A percentile compares a stretch with the other conserved stretches of the same genome.
These are phyloP conservation scores for Kwoniella dejecticola DNA, from an alignment of 768 basidiomycete genomes.

Conservation along the genomic window DNA sequence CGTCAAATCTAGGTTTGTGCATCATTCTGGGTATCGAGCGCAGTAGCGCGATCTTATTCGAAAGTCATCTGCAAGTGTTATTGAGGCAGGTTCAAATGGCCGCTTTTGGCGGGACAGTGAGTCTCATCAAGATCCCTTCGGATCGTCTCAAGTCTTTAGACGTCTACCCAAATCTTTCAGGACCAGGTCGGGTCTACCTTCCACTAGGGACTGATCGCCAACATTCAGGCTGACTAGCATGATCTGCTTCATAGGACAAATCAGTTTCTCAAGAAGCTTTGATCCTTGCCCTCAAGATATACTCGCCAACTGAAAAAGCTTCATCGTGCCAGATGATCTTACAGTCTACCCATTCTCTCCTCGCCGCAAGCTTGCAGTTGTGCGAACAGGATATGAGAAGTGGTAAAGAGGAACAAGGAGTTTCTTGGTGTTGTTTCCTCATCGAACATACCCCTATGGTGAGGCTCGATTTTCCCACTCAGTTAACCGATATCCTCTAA, in stretches of 20 bases:
- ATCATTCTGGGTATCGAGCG: slow-evolving; percentile 39
- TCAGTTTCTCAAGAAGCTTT: slow-evolving; percentile 34
- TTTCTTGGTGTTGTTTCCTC: slow-evolving; percentile 43
- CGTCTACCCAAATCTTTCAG: no score
- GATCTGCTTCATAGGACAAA: slow-evolving; percentile 30
- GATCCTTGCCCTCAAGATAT: slow-evolving; percentile 33
- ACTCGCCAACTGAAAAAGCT: slow-evolving; percentile 29
- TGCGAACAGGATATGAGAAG: slow-evolving; percentile 4
- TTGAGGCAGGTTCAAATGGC: slow-evolving; percentile 38
- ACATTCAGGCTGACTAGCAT: no score
- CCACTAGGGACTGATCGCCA: no score
- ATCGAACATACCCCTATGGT: slow-evolving; percentile 46
- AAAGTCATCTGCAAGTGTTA: slow-evolving; percentile 33
- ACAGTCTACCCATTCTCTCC: slow-evolving; percentile 32
- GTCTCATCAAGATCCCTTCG: background rate
- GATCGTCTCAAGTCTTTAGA: background rate
- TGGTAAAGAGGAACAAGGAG: slow-evolving; percentile 18
- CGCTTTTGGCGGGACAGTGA: slow-evolving; percentile 30
- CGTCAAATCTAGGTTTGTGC: slow-evolving; percentile 36
- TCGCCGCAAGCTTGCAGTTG: slow-evolving; percentile 34
- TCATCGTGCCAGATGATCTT: slow-evolving; percentile 30
- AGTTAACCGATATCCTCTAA: background rate
- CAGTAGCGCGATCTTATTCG: slow-evolving; percentile 29
- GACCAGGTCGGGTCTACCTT: no score
- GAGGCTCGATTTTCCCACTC: slow-evolving; percentile 14